Evolutionary conservation across 2,329 filamentous ascomycete species (phyloP), one percentile per base, ranked within the genome.

Genomic region (Bipolaris sorokiniana): DNA sequence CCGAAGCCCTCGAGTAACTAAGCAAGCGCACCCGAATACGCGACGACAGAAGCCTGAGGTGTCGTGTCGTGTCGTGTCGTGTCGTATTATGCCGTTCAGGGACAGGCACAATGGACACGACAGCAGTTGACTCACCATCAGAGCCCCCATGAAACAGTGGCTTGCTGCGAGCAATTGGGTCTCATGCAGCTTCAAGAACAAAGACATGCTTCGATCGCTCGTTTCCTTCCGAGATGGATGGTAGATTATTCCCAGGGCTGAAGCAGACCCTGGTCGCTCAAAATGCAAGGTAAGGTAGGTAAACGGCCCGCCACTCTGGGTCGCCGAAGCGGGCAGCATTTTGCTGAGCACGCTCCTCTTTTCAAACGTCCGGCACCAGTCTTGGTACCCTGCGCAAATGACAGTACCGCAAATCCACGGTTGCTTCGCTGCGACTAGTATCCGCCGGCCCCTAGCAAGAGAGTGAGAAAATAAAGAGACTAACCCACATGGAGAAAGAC

Each of bases 341-440:
- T 50, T 26, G 52, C 56, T 56, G 51, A 61, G 65, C 64, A 58
- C 55, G 53, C 54, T 63, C 56, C 58, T 56, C 66, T 59, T 53
- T 61, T 59, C 57, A 57, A 53, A 61, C 61, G 56, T 52, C 63
- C 58, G 56, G 58, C 52, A 63, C 62, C 60, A 61, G 54, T 53
- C 59, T 56, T 57, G 20, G 62, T 62, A 65, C 63, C 66, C 68
- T 71, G 66, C 63, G 67, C 69, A 72, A 72, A 76, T 75, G 70
- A 73, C 64, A 74, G 71, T 73, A 70, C 69, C 65, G 57, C 42
- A 58, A 49, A 54, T 45, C 55, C 55, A 58, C 57, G 57, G 68
- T 63, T 65, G 66, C 56, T 59, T 64, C 65, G 61, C 61, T 62
- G 54, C 55, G 28, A 48, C 55, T 50, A 52, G 56, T 53, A 66